Evolutionary conservation across 2,329 filamentous ascomycete species (phyloP).

Genomic region (Daldinia sp.): DNA sequence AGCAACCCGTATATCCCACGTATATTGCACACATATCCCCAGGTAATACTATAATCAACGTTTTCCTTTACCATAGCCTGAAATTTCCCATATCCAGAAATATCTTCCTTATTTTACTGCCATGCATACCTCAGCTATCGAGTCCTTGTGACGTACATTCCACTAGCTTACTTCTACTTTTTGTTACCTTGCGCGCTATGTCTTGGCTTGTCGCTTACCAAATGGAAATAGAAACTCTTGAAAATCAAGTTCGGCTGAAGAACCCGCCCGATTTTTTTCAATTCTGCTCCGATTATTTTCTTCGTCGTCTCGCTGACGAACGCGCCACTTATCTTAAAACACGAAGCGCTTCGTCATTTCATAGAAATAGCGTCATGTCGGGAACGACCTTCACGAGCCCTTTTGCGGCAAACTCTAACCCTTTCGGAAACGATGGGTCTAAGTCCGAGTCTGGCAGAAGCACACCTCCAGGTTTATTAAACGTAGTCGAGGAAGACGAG

Average conservation of each 20-base stretch:
- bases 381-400: slow-evolving; percentile 79
- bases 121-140: slow-evolving; percentile 3
- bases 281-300: slow-evolving; percentile 75
- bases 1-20: slow-evolving; percentile 24
- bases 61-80: slow-evolving; percentile 12
- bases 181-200: slow-evolving; percentile 44
- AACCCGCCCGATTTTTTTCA: slow-evolving; percentile 71
- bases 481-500: slow-evolving; percentile 84
- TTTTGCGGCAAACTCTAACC: slow-evolving; percentile 73
- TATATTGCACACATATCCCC: slow-evolving; percentile 21
- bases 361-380: slow-evolving; percentile 64
- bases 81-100: not conserved
- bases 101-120: not conserved
- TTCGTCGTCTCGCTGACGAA: slow-evolving; percentile 70
- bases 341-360: slow-evolving; percentile 4
- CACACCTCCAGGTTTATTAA: slow-evolving; percentile 54
- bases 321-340: slow-evolving; percentile 61
- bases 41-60: slow-evolving; percentile 29
- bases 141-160: slow-evolving; percentile 14
- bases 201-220: slow-evolving; percentile 64
- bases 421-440: slow-evolving; percentile 68
- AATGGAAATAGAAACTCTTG: slow-evolving; percentile 70
- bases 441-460: slow-evolving; percentile 54
- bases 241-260: slow-evolving; percentile 65
- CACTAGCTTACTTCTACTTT: slow-evolving; percentile 8